phyloP scores from a whole-genome alignment of 441 rosid genomes.

The Populus tomentosa region DNA sequence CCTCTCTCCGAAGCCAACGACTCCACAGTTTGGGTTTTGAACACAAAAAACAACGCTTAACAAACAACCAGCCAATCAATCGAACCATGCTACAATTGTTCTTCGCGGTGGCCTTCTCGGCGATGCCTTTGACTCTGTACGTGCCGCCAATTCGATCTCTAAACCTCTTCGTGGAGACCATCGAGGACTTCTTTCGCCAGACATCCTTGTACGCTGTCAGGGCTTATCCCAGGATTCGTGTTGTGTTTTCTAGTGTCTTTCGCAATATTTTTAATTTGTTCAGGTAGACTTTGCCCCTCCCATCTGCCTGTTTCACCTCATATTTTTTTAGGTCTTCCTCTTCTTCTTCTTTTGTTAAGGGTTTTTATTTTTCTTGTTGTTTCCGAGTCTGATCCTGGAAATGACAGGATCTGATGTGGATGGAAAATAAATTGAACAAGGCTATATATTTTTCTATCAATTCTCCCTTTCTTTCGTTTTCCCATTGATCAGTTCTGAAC shows the following conservation, averaged over 20 bases:
- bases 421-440: background rate
- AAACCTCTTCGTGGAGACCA: slow-evolving; percentile 43
- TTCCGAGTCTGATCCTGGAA: background rate
- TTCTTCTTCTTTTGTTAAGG: background rate
- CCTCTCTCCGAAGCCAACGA: background rate
- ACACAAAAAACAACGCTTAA: no score
- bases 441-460: background rate
- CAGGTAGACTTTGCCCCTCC: slow-evolving; percentile 18
- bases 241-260: slow-evolving; percentile 41
- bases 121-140: slow-evolving; percentile 66
- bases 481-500: background rate
- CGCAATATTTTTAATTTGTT: slow-evolving; percentile 26
- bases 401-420: background rate
- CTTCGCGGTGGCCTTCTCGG: slow-evolving; percentile 72
- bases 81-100: slow-evolving; percentile 50
- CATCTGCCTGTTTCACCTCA: no score
- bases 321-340: background rate
- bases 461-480: background rate
- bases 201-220: slow-evolving; percentile 28
- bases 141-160: slow-evolving; percentile 67
- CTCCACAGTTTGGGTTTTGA: background rate
- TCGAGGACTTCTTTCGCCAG: slow-evolving; percentile 46
- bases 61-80: background rate
- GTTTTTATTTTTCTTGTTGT: background rate
- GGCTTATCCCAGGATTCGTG: slow-evolving; percentile 50